A percentile compares a stretch with the other conserved stretches of the same genome.
phyloP scores from a whole-genome alignment of 2,329 filamentous ascomycete species.

The Diplodia intermedia region DNA sequence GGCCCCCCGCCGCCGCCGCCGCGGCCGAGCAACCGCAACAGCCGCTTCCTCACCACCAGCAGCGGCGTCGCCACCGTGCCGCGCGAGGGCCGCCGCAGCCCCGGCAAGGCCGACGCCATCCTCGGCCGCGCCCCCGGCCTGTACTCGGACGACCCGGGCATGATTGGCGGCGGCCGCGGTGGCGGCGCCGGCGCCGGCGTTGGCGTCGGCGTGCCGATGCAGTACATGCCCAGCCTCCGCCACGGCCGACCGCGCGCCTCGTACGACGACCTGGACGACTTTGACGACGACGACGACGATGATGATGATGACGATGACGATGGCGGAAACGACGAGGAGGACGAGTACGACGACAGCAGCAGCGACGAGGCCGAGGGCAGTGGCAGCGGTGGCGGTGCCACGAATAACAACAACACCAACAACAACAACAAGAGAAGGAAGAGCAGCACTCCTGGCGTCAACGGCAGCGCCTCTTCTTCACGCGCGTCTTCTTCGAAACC shows the following conservation, averaged over 20 bases:
- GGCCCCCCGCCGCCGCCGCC: neutral
- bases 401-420: no score
- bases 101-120: slow-evolving; percentile 52
- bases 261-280: slow-evolving; percentile 29
- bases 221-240: slow-evolving; percentile 41
- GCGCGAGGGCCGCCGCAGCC: slow-evolving; percentile 46
- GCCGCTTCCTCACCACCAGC: slow-evolving; percentile 46
- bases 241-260: slow-evolving; percentile 35
- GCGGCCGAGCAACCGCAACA: slow-evolving; percentile 33
- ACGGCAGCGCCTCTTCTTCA: neutral
- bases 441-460: slow-evolving; percentile 32
- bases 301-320: slow-evolving; percentile 46
- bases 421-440: slow-evolving; percentile 36
- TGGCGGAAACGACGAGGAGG: slow-evolving; percentile 34
- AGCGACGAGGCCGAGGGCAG: slow-evolving; percentile 46
- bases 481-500: no score
- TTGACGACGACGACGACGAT: slow-evolving; percentile 36
- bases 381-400: slow-evolving; percentile 30
- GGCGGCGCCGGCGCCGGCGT: neutral
- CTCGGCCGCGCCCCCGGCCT: slow-evolving; percentile 48
- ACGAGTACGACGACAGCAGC: slow-evolving; percentile 44
- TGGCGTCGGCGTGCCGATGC: slow-evolving; percentile 49
- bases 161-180: neutral
- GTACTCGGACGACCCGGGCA: slow-evolving; percentile 41
- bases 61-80: slow-evolving; percentile 45